A percentile compares a stretch with the other conserved stretches of the same genome.
Conservation (phyloP, 441 rosid species). For the Raphanus hybrid region DNA sequence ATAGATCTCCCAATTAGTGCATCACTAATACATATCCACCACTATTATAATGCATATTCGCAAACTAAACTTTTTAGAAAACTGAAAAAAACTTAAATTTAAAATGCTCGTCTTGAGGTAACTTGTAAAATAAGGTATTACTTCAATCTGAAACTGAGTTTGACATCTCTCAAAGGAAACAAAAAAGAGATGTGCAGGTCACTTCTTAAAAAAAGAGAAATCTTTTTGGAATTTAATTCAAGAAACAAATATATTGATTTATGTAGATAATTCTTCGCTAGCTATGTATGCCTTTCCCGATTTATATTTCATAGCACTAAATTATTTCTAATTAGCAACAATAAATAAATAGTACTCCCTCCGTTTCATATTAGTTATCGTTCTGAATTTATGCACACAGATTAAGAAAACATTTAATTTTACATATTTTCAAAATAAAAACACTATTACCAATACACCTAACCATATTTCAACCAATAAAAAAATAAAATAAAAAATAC, state of each 20-base stretch:
- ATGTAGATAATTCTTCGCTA: neutral
- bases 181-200: neutral
- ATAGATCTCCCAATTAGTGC: constrained; percentile 22
- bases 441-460: too few species aligned
- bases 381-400: too few species aligned
- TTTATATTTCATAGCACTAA: neutral
- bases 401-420: too few species aligned
- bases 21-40: constrained; percentile 31
- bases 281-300: neutral
- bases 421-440: too few species aligned
- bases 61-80: neutral
- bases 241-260: neutral
- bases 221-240: neutral
- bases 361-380: too few species aligned
- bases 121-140: constrained; percentile 9
- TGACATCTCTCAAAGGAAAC: constrained; percentile 8
- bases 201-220: constrained; percentile 1
- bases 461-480: too few species aligned
- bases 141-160: constrained; percentile 16
- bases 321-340: neutral
- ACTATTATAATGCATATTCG: constrained; percentile 6
- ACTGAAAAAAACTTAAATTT: neutral
- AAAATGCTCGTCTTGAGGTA: neutral
- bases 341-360: neutral
- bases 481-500: too few species aligned